A percentile compares a stretch with the other conserved stretches of the same genome.
Conservation (phyloP, 768 basidiomycete genomes). For the Phallus indusiatus region DNA sequence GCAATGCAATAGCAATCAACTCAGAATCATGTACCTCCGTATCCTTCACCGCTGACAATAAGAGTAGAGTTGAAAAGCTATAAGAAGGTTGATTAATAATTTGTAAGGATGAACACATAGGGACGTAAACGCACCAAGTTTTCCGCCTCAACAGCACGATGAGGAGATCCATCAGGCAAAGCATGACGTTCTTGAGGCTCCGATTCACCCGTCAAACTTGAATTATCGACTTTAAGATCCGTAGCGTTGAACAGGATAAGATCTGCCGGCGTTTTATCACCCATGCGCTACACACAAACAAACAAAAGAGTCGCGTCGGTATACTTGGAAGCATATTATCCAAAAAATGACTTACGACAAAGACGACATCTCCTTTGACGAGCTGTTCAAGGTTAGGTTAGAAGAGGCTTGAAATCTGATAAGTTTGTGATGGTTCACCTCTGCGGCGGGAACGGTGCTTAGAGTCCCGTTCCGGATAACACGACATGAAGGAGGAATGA, state of each 20-base stretch:
- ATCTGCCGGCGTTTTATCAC: slow-evolving; percentile 67
- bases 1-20: neutral
- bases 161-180: slow-evolving; percentile 33
- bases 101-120: too few relatives aligned
- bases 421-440: slow-evolving; percentile 11
- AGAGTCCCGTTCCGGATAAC: slow-evolving; percentile 52
- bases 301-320: too few relatives aligned
- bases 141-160: slow-evolving; percentile 52
- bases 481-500: slow-evolving; percentile 63
- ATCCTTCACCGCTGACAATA: slow-evolving; percentile 62
- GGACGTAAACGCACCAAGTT: slow-evolving; percentile 38
- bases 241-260: slow-evolving; percentile 47
- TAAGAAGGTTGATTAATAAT: neutral
- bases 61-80: slow-evolving; percentile 66
- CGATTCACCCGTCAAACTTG: slow-evolving; percentile 61
- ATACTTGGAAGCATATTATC: too few relatives aligned
- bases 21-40: slow-evolving; percentile 39
- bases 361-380: slow-evolving; percentile 58
- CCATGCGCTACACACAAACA: slow-evolving; percentile 53
- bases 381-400: slow-evolving; percentile 18
- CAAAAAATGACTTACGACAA: slow-evolving; percentile 33
- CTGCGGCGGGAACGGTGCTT: slow-evolving; percentile 45
- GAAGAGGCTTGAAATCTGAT: neutral
- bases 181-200: slow-evolving; percentile 55
- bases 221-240: slow-evolving; percentile 64